phyloP scores from a whole-genome alignment of 2,329 filamentous ascomycete genomes.

The Rutstroemia sp. region DNA sequence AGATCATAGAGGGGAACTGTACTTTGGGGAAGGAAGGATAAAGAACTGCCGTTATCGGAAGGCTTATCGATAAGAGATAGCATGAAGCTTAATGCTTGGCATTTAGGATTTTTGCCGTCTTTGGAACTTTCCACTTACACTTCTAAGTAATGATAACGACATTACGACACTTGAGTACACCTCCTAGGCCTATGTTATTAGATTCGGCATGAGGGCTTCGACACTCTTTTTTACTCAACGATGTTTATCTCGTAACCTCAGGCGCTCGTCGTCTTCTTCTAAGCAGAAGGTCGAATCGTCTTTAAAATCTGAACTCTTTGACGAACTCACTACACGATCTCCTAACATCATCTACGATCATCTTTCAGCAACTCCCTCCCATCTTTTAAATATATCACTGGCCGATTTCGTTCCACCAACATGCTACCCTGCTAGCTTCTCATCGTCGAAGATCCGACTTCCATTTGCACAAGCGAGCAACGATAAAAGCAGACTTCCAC shows the following conservation, averaged over 20 bases:
- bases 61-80: constrained; percentile 8
- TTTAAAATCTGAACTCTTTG: constrained; percentile 13
- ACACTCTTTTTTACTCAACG: constrained; percentile 3
- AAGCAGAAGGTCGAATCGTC: constrained; percentile 3
- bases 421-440: constrained; percentile 19
- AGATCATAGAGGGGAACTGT: not conserved
- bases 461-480: constrained; percentile 2
- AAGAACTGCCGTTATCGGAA: constrained; percentile 1
- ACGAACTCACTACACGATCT: constrained; percentile 20
- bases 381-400: constrained; percentile 59
- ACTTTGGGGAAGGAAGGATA: not conserved
- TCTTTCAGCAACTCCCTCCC: constrained; percentile 52
- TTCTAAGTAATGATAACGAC: not conserved
- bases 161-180: not conserved
- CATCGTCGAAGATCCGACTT: constrained; percentile 14
- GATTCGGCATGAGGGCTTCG: constrained; percentile 10
- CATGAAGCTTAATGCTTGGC: not conserved
- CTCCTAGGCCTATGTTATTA: not conserved
- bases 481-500: constrained; percentile 33
- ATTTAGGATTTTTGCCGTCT: not conserved
- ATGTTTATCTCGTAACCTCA: not conserved
- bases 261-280: not conserved
- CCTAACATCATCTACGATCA: constrained; percentile 36
- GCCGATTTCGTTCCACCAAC: constrained; percentile 42
- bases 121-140: not conserved